A percentile compares a stretch with the other conserved stretches of the same genome.
Evolutionary conservation across 352 stramenopile species (phyloP).

Genomic region (Globisporangium cederbergense): DNA sequence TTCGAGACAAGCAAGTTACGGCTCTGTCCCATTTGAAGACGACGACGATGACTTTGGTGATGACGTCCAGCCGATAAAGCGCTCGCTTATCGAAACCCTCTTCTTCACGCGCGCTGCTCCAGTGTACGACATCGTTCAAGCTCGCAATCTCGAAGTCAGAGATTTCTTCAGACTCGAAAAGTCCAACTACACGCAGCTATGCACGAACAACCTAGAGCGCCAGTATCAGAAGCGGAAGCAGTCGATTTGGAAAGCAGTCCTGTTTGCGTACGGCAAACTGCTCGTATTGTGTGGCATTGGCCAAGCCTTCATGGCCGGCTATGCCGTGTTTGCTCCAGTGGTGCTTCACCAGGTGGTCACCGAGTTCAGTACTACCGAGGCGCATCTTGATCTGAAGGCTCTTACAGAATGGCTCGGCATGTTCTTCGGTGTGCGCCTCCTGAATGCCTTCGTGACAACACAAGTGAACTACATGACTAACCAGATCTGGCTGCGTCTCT

Average conservation of each 20-base stretch:
- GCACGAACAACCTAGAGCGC: neutral
- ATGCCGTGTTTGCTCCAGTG: slow-evolving; percentile 15
- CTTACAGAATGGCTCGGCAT: neutral
- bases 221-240: neutral
- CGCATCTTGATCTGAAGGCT: neutral
- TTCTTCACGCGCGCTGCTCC: slow-evolving; percentile 10
- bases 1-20: neutral
- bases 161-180: slow-evolving; percentile 8
- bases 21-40: neutral
- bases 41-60: neutral
- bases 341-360: slow-evolving; percentile 18
- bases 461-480: slow-evolving; percentile 12
- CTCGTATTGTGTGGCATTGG: slow-evolving; percentile 8
- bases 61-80: neutral
- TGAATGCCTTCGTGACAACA: slow-evolving; percentile 17
- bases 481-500: slow-evolving; percentile 7
- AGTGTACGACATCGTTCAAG: slow-evolving; percentile 7
- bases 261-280: slow-evolving; percentile 4
- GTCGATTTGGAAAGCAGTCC: slow-evolving; percentile 1
- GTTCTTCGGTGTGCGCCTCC: slow-evolving; percentile 5
- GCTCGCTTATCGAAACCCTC: slow-evolving; percentile 5
- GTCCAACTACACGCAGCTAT: neutral
- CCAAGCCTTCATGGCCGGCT: slow-evolving; percentile 6
- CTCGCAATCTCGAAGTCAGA: slow-evolving; percentile 1
- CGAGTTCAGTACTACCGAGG: neutral